Conservation (phyloP, 345 rosid species). For the Moringa oleifera region DNA sequence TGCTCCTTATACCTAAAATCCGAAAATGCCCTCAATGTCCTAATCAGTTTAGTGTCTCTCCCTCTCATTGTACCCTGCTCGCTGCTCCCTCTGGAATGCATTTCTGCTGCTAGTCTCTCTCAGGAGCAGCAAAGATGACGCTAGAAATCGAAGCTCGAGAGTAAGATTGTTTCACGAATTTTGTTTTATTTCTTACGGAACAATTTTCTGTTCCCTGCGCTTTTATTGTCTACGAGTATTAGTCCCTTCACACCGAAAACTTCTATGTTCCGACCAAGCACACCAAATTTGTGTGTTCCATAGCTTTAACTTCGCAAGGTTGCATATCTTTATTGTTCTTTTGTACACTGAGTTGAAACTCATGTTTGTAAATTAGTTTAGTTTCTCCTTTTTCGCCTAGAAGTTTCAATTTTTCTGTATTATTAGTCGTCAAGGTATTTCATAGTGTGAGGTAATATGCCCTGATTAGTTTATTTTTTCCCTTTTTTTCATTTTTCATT, state of each 20-base stretch:
- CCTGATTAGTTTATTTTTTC: too few relatives aligned
- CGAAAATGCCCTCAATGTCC: too few relatives aligned
- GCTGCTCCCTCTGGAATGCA: background rate
- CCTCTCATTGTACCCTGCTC: too few relatives aligned
- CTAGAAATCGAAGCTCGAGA: conserved; percentile 97
- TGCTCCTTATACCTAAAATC: too few relatives aligned
- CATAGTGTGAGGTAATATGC: too few relatives aligned
- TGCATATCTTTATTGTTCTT: background rate
- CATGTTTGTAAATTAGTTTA: background rate
- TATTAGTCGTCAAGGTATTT: too few relatives aligned
- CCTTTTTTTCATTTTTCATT: too few relatives aligned
- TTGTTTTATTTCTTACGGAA: background rate
- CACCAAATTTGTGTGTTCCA: background rate
- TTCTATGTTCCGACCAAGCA: background rate
- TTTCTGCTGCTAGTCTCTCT: background rate
- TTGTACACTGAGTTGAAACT: background rate
- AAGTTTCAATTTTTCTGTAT: background rate
- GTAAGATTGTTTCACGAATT: conserved; percentile 35
- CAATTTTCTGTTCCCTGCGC: background rate
- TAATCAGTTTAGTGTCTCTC: too few relatives aligned
- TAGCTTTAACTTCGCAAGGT: background rate
- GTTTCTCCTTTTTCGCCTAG: background rate
- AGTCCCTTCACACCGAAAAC: background rate
- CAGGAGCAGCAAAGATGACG: conserved; percentile 41
- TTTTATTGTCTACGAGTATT: background rate